Evolutionary conservation across 805 yeast species (phyloP), one percentile per base, ranked within the genome.

Genomic region (Kregervanrija pseudodelftensis): DNA sequence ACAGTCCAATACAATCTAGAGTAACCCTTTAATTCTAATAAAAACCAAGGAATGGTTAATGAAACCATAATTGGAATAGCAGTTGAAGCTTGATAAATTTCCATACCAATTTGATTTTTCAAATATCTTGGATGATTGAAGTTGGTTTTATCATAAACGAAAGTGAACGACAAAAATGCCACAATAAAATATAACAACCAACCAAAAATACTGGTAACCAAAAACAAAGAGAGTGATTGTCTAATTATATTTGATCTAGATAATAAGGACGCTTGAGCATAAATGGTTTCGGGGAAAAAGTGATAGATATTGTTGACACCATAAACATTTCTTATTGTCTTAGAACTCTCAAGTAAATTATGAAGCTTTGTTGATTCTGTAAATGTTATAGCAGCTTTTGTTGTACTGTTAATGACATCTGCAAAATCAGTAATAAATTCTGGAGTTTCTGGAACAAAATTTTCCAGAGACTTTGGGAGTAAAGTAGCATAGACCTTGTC

Each of bases 81-180:
- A 14, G 83, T 66, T 48, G 77, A 51, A 0, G 96, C 96, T 60
- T 80, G 82, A 50, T 74, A 67, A 50, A 91, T 85, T 63, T 93
- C 99, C 60, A 87, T 68, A 5, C 76, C 67, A 77, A 93, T 80
- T 69, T 93, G 99, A 68, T 93, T 91, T 64, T 93, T 93, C 66
- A 93, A 74, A 65, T 86, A 91, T 63, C 96, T 77, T 48, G 99
- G 99, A 64, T 93, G 99, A 67, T 91, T 87, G 75, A 91, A 88
- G 47, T 88, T 86, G 44, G 81, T 80, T 60, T 82, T 84, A 66
- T 93, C 97, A 61, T 87, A 93, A 17, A 93, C 80, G 54, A 83
- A 79, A 33, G 72, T 53, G 63, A 85, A 93, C 10, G 95, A 80
- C n/a, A 85, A 55, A 12, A 80, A 71, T 3, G 98, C 98, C 42